Evolutionary conservation across 179 eudicot genomes (phyloP).

Genomic region (Silene coronaria): DNA sequence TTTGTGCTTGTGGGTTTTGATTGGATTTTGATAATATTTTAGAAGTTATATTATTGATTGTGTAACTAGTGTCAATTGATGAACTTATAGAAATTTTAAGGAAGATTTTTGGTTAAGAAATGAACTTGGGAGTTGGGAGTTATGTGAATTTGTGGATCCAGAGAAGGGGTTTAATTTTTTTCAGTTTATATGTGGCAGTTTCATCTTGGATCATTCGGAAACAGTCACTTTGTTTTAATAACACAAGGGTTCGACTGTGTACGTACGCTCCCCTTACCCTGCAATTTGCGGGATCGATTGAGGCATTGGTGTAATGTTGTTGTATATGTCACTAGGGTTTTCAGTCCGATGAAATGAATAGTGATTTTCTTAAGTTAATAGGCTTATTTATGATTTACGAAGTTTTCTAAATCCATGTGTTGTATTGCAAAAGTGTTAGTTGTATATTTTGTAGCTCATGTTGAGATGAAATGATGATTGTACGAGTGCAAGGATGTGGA

Average conservation of each 20-base stretch:
- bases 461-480: background rate
- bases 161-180: background rate
- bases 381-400: background rate
- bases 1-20: background rate
- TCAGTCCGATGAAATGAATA: background rate
- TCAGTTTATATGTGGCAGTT: background rate
- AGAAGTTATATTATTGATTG: background rate
- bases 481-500: background rate
- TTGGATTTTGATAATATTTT: slow-evolving; percentile 1
- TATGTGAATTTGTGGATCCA: background rate
- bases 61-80: background rate
- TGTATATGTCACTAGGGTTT: background rate
- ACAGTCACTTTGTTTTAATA: no score
- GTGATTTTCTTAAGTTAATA: background rate
- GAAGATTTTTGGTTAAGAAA: background rate
- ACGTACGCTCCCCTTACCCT: no score
- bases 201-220: no score
- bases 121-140: slow-evolving; percentile 1
- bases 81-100: background rate
- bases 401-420: background rate
- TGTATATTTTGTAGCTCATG: background rate
- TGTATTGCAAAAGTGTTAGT: background rate
- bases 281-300: no score
- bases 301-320: no score
- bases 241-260: no score